phyloP scores from a whole-genome alignment of 768 basidiomycete species.

The Naganishia antarctica region DNA sequence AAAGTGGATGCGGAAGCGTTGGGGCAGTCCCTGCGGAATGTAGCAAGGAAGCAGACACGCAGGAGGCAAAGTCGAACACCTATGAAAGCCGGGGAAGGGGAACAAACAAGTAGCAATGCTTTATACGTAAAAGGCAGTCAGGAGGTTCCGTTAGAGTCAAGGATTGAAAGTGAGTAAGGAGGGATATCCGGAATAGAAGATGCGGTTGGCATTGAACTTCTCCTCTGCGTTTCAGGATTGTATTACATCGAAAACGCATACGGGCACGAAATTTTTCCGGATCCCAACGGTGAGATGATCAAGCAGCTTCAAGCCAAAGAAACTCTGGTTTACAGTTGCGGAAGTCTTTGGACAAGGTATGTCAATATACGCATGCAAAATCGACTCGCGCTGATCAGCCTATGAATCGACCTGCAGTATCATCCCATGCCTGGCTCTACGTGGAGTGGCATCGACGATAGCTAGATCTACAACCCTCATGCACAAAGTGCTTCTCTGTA shows the following conservation, averaged over 20 bases:
- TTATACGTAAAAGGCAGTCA: slow-evolving; percentile 44
- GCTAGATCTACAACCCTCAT: slow-evolving; percentile 66
- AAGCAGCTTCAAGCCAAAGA: slow-evolving; percentile 59
- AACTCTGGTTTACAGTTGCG: slow-evolving; percentile 82
- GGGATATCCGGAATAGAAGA: background rate
- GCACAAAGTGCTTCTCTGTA: slow-evolving; percentile 79
- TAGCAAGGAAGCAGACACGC: background rate
- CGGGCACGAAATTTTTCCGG: slow-evolving; percentile 70
- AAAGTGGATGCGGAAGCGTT: background rate
- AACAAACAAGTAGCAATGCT: slow-evolving; percentile 33
- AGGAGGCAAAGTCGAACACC: background rate
- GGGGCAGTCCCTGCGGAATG: background rate
- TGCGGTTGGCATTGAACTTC: no score
- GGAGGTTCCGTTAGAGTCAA: slow-evolving; percentile 39
- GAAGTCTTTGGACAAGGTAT: slow-evolving; percentile 89
- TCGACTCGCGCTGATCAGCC: background rate
- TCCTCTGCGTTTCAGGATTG: slow-evolving; percentile 55
- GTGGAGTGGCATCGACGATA: slow-evolving; percentile 71
- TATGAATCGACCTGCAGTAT: no score
- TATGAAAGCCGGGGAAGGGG: background rate
- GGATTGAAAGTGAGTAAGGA: slow-evolving; percentile 34
- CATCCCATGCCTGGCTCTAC: slow-evolving; percentile 82
- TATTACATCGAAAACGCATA: slow-evolving; percentile 81
- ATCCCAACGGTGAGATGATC: slow-evolving; percentile 76
- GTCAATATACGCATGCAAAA: slow-evolving; percentile 25